Conservation (phyloP, 495 filamentous ascomycete species). For the Aspergillus affinis region DNA sequence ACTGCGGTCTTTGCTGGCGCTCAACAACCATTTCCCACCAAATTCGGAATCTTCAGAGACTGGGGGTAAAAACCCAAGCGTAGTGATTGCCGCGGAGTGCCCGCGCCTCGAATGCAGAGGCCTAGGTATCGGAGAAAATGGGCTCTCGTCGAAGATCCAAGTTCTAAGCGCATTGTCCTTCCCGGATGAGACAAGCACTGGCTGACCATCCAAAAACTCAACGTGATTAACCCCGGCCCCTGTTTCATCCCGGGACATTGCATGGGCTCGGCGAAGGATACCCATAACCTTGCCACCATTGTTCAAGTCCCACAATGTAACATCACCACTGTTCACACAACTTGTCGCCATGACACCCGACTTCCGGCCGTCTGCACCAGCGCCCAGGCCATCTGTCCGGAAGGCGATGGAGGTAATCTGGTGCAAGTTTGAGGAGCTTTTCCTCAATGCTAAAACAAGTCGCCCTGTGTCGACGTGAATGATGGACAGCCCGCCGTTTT, state of each 20-base stretch:
- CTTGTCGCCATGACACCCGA: conserved; percentile 86
- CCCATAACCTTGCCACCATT: conserved; percentile 79
- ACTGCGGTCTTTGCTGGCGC: conserved; percentile 81
- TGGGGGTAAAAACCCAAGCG: conserved; percentile 76
- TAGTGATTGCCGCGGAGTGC: conserved; percentile 80
- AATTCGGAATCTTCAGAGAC: conserved; percentile 86
- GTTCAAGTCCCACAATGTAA: conserved; percentile 96
- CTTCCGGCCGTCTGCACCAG: conserved; percentile 78
- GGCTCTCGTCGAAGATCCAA: conserved; percentile 90
- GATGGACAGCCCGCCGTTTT: conserved; percentile 72
- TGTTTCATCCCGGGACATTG: conserved; percentile 59
- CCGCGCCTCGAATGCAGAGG: conserved; percentile 82
- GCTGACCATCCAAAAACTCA: conserved; percentile 90
- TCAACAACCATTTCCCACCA: conserved; percentile 91
- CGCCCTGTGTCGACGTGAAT: conserved; percentile 79
- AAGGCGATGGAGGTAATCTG: conserved; percentile 82
- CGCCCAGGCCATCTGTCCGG: conserved; percentile 85
- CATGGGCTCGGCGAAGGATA: conserved; percentile 80
- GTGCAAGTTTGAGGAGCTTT: conserved; percentile 49
- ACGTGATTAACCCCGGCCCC: conserved; percentile 66
- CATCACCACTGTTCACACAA: conserved; percentile 69
- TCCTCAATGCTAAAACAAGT: conserved; percentile 62
- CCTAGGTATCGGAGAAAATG: conserved; percentile 79
- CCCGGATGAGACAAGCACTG: conserved; percentile 83
- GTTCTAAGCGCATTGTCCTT: conserved; percentile 91